Conservation (phyloP, 73 alveolate genomes). For the Chromera velia region DNA sequence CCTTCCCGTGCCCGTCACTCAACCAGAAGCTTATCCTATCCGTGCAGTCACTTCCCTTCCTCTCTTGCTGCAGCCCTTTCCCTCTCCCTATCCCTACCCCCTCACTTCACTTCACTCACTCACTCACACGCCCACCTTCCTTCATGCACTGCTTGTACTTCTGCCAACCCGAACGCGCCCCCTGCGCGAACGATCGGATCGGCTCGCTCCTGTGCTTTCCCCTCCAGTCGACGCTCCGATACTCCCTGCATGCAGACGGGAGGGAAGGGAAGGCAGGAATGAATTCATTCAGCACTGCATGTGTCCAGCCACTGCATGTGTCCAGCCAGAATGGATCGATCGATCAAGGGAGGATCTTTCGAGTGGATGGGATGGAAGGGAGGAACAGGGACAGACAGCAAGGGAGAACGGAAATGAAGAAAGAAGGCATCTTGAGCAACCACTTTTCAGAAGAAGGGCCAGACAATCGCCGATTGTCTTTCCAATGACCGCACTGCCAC, state of each 20-base stretch:
- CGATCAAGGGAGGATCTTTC: no score
- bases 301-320: not conserved
- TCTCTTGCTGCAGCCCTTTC: no score
- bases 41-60: no score
- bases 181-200: not conserved
- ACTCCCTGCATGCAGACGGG: not conserved
- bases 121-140: not conserved
- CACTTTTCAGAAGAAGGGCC: no score
- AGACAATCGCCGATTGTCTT: no score
- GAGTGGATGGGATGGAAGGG: not conserved
- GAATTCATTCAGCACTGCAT: not conserved
- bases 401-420: not conserved
- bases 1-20: no score
- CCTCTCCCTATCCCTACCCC: no score
- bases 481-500: no score
- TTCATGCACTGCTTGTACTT: not conserved
- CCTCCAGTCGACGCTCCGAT: not conserved
- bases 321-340: no score
- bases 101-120: no score
- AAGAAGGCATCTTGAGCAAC: no score
- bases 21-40: no score
- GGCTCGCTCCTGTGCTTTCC: not conserved
- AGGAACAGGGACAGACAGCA: not conserved
- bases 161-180: not conserved
- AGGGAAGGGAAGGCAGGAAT: not conserved